These are phyloP conservation scores for Salvia miltiorrhiza DNA, from an alignment of 257 asterid genomes.

Conservation along the genomic window DNA sequence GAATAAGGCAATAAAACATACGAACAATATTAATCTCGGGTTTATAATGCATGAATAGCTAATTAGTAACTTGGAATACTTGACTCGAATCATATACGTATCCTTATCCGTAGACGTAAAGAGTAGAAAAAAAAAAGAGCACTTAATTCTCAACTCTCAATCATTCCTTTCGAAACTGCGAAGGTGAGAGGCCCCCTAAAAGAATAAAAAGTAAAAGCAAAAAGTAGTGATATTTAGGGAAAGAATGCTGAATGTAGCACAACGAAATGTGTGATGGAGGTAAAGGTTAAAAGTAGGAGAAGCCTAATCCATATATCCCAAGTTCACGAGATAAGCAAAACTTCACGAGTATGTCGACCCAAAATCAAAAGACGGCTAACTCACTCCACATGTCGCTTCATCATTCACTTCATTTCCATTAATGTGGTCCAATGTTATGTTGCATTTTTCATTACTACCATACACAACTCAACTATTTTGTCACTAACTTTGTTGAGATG, in stretches of 20 bases:
- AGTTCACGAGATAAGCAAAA: slow-evolving; percentile 45
- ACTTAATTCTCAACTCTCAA: not conserved
- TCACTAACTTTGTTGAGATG: not conserved
- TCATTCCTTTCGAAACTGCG: not conserved
- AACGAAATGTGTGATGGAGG: slow-evolving; percentile 17
- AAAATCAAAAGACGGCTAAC: slow-evolving; percentile 33
- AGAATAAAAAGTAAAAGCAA: not conserved
- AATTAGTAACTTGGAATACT: not conserved
- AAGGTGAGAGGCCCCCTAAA: not conserved
- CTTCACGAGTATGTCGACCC: slow-evolving; percentile 53
- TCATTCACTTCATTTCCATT: slow-evolving; percentile 6
- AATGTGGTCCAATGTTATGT: not conserved
- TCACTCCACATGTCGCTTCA: slow-evolving; percentile 24
- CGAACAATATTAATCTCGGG: no score
- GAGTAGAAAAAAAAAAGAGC: not conserved
- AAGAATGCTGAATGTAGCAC: not conserved
- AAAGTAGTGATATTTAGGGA: not conserved
- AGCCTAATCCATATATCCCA: slow-evolving; percentile 14
- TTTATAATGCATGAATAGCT: no score
- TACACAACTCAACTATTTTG: not conserved
- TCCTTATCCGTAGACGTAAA: not conserved
- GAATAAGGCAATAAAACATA: no score
- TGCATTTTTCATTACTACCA: not conserved
- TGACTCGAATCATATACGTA: not conserved
- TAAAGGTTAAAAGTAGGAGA: slow-evolving; percentile 4